Evolutionary conservation across 441 rosid species (phyloP), one percentile per base, ranked within the genome.

Genomic region (Populus hybrid): DNA sequence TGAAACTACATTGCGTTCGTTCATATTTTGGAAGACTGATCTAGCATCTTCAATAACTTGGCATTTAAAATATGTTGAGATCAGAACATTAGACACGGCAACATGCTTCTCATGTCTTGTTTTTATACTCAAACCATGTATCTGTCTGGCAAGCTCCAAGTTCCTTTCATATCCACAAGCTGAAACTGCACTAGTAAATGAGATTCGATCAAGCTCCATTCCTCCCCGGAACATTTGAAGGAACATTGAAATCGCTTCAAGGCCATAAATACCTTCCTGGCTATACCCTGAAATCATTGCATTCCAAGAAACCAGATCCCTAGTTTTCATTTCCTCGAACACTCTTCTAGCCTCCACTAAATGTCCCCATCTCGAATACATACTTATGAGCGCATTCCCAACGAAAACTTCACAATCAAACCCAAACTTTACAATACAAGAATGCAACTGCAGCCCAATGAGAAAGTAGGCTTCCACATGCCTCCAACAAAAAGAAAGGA

Each of bases 261-360:
- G 42, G 53, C 91, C 97, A 12, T 76, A 78, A 73, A 36, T 78
- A 30, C 88, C 91, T 73, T 83, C 94, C 82, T 91, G 94, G 35
- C 89, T 83, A 80, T 89, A 91, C 50, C 98, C 98, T 3, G 95
- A 92, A 70, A 94, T 74, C 66, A 94, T 88, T 23, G 97, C 92
- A 83, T 89, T 91, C 98, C 98, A 94, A 0, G 98, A 88, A 82
- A 92, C 91, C 80, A 83, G 83, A 86, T 94, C 97, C 79, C 75
- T 90, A 34, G 59, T 77, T 6, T 79, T 84, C 94, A 89, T 88
- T 77, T 83, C 92, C 73, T 90, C 91, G 71, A 94, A 92, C 67
- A 89, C 84, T 81, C 82, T 86, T 80, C 82, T 84, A 75, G 92
- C 97, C 76, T 86, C 89, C 72, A 65, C 23, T 71, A 90, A 80